These are phyloP conservation scores for Pichia cabralensis DNA, from an alignment of 805 yeast genomes.

Conservation along the genomic window DNA sequence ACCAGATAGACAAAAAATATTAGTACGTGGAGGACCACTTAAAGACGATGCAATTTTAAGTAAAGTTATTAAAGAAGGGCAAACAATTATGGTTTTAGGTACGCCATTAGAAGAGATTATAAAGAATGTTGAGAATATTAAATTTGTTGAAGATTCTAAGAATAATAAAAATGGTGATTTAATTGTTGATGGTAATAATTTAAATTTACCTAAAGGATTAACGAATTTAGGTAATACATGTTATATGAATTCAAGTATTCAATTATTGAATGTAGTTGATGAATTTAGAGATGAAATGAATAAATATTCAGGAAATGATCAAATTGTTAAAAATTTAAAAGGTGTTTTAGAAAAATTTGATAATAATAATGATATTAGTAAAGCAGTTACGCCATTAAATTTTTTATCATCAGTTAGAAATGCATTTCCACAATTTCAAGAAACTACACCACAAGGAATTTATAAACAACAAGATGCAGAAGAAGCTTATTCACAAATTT, in stretches of 20 bases:
- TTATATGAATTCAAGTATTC: constrained; percentile 63
- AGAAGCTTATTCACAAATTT: constrained; percentile 83
- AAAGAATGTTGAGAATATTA: constrained; percentile 40
- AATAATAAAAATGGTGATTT: constrained; percentile 12
- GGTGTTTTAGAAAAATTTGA: constrained; percentile 36
- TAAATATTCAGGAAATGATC: constrained; percentile 15
- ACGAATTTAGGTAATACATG: constrained; percentile 70
- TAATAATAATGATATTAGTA: constrained; percentile 29
- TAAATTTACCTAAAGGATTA: constrained; percentile 51
- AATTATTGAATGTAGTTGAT: constrained; percentile 38
- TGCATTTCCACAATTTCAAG: constrained; percentile 82
- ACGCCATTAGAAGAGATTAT: constrained; percentile 62
- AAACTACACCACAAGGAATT: constrained; percentile 54
- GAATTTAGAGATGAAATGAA: constrained; percentile 30
- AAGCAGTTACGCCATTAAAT: constrained; percentile 50
- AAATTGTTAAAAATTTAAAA: constrained; percentile 28
- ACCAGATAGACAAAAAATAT: constrained; percentile 80
- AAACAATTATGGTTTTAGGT: constrained; percentile 81
- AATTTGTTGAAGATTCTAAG: constrained; percentile 66
- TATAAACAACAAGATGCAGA: constrained; percentile 98
- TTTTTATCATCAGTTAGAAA: constrained; percentile 58
- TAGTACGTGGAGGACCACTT: constrained; percentile 83
- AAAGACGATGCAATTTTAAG: constrained; percentile 50
- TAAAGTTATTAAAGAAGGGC: constrained; percentile 47
- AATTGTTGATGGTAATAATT: constrained; percentile 13